Evolutionary conservation across 2,329 filamentous ascomycete species (phyloP), one percentile per base, ranked within the genome.

Genomic region (Aspergillus ibericus): DNA sequence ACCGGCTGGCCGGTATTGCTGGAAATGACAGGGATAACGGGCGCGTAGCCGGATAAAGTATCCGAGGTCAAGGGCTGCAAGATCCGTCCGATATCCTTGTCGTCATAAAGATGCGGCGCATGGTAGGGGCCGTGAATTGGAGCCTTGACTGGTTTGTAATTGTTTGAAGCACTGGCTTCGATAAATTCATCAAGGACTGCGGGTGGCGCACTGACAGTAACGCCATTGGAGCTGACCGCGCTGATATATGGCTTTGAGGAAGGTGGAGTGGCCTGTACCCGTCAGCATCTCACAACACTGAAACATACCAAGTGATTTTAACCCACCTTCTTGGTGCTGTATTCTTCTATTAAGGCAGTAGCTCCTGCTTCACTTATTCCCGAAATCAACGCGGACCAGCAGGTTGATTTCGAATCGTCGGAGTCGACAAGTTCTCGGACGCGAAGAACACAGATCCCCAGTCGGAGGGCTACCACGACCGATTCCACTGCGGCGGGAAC

Each of bases 181-280:
- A 85, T 81, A 53, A 86, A 77, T 20, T 78, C 76, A 62, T 80
- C 78, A 35, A 83, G 79, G 4, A 80, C 81, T 12, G 77, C 75
- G 7, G 84, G 84, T 18, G 84, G 84, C 47, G 83, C 84, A 62
- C 83, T 85, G 68, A 87, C 80, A 15, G 84, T 86, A 56, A 86
- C 72, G 36, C 83, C 83, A 75, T 83, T 85, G 36, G 80, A 79
- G 62, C 83, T 85, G 59, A 85, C 79, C 15, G 83, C 83, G 66
- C 83, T 85, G 68, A 86, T 77, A 72, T 85, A 87, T 2, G 83
- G 82, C 62, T 77, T 80, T 57, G 75, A 81, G 46, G 82, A 80
- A 16, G 73, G 72, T 42, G 83, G 75, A 59, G 84, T 81, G 38
- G 76, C 77, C 68, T 75, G 35, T 8, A 22, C 59, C 2, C 3